Base-by-base conservation (phyloP, 805 yeast species). In the Candida anglica region DNA sequence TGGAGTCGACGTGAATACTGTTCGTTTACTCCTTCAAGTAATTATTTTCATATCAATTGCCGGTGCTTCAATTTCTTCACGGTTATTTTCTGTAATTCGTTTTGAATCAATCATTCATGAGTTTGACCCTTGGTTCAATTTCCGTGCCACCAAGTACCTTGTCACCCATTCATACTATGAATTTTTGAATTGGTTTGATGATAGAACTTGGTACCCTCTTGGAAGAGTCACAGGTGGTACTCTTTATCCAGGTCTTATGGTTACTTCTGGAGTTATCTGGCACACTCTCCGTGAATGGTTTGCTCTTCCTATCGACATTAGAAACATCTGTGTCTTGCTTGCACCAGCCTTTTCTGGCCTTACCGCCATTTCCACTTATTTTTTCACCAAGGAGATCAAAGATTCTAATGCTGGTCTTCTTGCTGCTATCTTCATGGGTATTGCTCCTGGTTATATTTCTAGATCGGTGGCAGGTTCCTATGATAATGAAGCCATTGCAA, bases 191-290 rank as follows among this genome's bases (percentile, higher is more conserved):
- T 93, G 98, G 98, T 93, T 93, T 52, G 98, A 93, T 58, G 97
- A 91, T 58, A 78, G 96, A 56, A 91, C 98, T 14, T 93, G 99
- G 99, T 93, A 93, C 60, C 99, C 99, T 14, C 71, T 93, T 46
- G 99, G 99, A 15, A 77, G 99, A 66, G 98, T 93, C 53, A 93
- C 98, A 9, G 99, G 99, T 48, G 98, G 99, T 38, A 94, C 98
- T 1, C 63, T 93, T 42, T 93, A 94, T 54, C 99, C 99, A 3
- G 99, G 99, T 6, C 69, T 94, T 46, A 93, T 93, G 99, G 96
- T 94, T 17, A 87, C 98, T 3, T 80, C 94, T n/a, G 94, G 95
- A 15, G 73, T 86, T 15, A 81, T 94, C 38, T 89, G 91, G 81
- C 85, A 79, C 48, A 50, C 77, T 4, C 69, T 93, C 41, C 63